These are phyloP conservation scores for Hymenoscyphus infarciens DNA, from an alignment of 2,329 filamentous ascomycete genomes.

Conservation along the genomic window DNA sequence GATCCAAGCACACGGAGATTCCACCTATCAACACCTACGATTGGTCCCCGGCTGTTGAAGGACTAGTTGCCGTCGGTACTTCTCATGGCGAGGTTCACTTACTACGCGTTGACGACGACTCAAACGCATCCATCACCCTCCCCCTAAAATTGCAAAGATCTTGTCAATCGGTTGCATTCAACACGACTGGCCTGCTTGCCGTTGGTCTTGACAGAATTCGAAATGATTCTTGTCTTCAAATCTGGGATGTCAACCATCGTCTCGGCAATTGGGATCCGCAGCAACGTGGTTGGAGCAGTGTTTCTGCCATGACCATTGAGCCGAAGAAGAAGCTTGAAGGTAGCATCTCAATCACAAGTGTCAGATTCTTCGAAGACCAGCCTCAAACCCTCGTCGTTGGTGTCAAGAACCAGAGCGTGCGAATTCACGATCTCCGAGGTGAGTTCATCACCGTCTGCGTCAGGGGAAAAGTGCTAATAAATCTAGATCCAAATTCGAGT, in stretches of 20 bases:
- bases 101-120: slow-evolving; percentile 67
- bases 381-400: slow-evolving; percentile 73
- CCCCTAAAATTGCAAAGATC: slow-evolving; percentile 71
- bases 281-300: slow-evolving; percentile 42
- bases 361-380: slow-evolving; percentile 76
- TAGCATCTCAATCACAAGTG: slow-evolving; percentile 73
- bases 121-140: slow-evolving; percentile 61
- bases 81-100: slow-evolving; percentile 72
- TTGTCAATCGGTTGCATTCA: slow-evolving; percentile 80
- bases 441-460: slow-evolving; percentile 23
- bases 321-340: slow-evolving; percentile 58
- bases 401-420: slow-evolving; percentile 70
- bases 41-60: slow-evolving; percentile 60
- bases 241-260: slow-evolving; percentile 70
- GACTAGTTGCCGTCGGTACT: slow-evolving; percentile 71
- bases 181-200: slow-evolving; percentile 65
- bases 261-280: slow-evolving; percentile 48
- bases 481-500: slow-evolving; percentile 46
- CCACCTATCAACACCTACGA: slow-evolving; percentile 63
- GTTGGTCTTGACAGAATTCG: slow-evolving; percentile 77
- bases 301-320: slow-evolving; percentile 36
- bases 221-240: slow-evolving; percentile 77
- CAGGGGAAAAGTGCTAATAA: slow-evolving; percentile 22
- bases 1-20: slow-evolving; percentile 59
- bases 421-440: slow-evolving; percentile 78